Conservation (phyloP, 2,329 filamentous ascomycete species). For the Cladophialophora carrionii region DNA sequence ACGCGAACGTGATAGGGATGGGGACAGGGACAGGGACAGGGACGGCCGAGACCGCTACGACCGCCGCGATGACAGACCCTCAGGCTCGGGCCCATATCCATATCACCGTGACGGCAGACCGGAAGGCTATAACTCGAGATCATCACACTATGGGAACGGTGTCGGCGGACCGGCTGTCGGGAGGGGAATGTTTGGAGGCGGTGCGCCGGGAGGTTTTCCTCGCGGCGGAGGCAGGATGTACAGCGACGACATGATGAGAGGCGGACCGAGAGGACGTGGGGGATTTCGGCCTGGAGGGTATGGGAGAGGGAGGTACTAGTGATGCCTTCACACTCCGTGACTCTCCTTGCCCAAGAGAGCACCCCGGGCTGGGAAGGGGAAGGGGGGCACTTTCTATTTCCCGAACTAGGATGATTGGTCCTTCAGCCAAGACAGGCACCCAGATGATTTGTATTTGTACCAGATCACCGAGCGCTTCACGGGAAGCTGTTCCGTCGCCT, state of each 20-base stretch:
- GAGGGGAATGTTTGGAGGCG: constrained; percentile 25
- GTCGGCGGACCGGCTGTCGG: constrained; percentile 26
- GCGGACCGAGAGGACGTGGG: constrained; percentile 62
- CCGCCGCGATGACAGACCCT: constrained; percentile 29
- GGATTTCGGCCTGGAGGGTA: constrained; percentile 46
- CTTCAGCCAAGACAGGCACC: background rate
- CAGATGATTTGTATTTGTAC: background rate
- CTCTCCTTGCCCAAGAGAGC: background rate
- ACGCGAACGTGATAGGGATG: constrained; percentile 26
- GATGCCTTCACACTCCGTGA: background rate
- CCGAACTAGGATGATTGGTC: background rate
- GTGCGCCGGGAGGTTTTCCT: constrained; percentile 23
- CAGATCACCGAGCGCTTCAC: background rate
- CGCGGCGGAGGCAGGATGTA: constrained; percentile 29
- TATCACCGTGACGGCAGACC: constrained; percentile 24
- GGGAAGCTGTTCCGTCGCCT: background rate
- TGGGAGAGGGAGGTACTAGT: constrained; percentile 30
- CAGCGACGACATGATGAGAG: constrained; percentile 50
- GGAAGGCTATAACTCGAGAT: constrained; percentile 27
- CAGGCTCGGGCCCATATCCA: constrained; percentile 22
- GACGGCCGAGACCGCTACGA: constrained; percentile 33
- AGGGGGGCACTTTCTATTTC: background rate
- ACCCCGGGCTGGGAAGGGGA: too few species aligned
- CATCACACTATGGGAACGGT: constrained; percentile 38
- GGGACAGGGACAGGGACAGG: constrained; percentile 27